Conservation (phyloP, 495 filamentous ascomycete species). For the Penicilliopsis zonata region DNA sequence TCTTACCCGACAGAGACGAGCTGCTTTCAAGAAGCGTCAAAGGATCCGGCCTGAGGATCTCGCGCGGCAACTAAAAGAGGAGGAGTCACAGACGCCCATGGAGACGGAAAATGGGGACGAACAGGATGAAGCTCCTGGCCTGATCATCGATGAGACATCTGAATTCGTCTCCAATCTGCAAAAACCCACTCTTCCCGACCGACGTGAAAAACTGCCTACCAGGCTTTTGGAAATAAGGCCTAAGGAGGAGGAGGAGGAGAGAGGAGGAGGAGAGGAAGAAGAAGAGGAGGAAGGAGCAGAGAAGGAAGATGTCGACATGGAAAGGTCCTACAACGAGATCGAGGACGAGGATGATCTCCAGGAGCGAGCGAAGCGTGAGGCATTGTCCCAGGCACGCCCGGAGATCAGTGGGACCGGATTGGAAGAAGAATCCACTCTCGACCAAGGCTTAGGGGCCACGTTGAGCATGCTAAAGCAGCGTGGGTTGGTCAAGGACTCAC, state of each 20-base stretch:
- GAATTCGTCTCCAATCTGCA: conserved; percentile 85
- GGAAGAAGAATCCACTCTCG: conserved; percentile 71
- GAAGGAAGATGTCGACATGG: conserved; percentile 53
- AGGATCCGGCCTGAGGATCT: conserved; percentile 73
- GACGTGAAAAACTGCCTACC: conserved; percentile 32
- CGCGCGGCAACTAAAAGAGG: conserved; percentile 68
- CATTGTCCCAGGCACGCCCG: conserved; percentile 23
- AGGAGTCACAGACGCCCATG: conserved; percentile 45
- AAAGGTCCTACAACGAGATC: conserved; percentile 43
- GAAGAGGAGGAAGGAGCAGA: conserved; percentile 15
- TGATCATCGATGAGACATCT: conserved; percentile 88
- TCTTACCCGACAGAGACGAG: conserved; percentile 65
- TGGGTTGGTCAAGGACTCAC: conserved; percentile 56
- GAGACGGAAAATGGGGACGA: conserved; percentile 33
- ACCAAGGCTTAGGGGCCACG: conserved; percentile 67
- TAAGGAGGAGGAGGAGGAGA: conserved; percentile 37
- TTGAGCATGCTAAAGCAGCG: conserved; percentile 73
- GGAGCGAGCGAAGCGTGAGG: conserved; percentile 39
- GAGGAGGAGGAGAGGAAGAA: conserved; percentile 32
- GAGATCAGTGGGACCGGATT: conserved; percentile 62
- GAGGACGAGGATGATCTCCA: conserved; percentile 41
- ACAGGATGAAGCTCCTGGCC: conserved; percentile 50
- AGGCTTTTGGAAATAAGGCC: conserved; percentile 24
- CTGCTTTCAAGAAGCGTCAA: conserved; percentile 84
- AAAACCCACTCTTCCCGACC: conserved; percentile 54